Percentiles rank a stretch among this genome's conserved stretches.
Evolutionary conservation across 1,139 yeast species (phyloP).

Genomic region (Meyerozyma smithsonii): DNA sequence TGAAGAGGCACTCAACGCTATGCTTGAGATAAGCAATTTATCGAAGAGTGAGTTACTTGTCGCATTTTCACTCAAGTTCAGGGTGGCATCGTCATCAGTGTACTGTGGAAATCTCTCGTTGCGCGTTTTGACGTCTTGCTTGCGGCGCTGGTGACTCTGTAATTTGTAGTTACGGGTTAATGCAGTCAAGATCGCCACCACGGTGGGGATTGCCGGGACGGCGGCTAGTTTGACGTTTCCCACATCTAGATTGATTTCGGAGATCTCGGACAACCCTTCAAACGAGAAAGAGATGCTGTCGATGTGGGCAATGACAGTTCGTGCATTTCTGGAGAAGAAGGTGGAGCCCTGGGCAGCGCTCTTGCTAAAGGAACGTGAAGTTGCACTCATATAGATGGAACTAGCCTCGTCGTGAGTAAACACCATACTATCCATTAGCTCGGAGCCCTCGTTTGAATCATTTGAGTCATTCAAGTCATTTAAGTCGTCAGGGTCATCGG

Average conservation of each 20-base stretch:
- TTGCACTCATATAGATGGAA: conserved; percentile 82
- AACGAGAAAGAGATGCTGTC: conserved; percentile 39
- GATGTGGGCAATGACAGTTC: conserved; percentile 15
- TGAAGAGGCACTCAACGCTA: conserved; percentile 42
- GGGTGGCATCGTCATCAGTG: conserved; percentile 18
- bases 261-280: conserved; percentile 46
- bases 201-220: conserved; percentile 33
- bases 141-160: conserved; percentile 27
- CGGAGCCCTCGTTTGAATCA: conserved; percentile 33
- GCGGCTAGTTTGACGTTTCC: conserved; percentile 43
- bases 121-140: conserved; percentile 11
- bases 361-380: conserved; percentile 38
- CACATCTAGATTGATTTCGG: conserved; percentile 43
- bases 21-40: conserved; percentile 26
- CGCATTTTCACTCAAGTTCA: conserved; percentile 7
- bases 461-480: conserved; percentile 7
- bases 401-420: conserved; percentile 68
- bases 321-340: not conserved
- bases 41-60: conserved; percentile 15
- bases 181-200: conserved; percentile 26
- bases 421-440: conserved; percentile 55
- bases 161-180: conserved; percentile 29
- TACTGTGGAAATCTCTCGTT: conserved; percentile 29
- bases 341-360: conserved; percentile 5
- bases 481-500: conserved; percentile 11